Percentiles rank a stretch among this genome's conserved stretches.
Conservation (phyloP, 352 stramenopile genomes). For the Peronospora belbahrii region DNA sequence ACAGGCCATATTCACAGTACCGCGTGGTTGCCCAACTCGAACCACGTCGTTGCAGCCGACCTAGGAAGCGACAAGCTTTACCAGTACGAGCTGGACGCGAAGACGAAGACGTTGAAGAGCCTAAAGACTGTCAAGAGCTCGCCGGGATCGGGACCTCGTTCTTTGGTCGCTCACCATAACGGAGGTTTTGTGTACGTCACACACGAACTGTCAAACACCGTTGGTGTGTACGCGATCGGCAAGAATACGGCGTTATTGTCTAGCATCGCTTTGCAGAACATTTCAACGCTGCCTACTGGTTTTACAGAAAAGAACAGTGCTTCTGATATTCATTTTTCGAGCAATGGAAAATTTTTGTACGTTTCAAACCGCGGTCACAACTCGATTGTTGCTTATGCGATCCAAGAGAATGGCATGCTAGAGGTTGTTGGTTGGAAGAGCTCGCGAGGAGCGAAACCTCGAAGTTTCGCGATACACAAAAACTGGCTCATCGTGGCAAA, state of each 20-base stretch:
- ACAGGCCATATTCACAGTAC: constrained; percentile 47
- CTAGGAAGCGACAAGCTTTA: constrained; percentile 46
- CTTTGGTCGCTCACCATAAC: constrained; percentile 39
- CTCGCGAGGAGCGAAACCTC: constrained; percentile 33
- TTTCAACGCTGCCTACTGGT: constrained; percentile 34
- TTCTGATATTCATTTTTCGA: constrained; percentile 41
- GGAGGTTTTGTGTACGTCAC: constrained; percentile 38
- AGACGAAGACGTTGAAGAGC: constrained; percentile 23
- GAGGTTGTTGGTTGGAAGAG: constrained; percentile 21
- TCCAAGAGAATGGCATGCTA: constrained; percentile 24
- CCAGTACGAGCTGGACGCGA: constrained; percentile 34
- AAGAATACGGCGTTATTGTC: constrained; percentile 9
- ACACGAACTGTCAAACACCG: constrained; percentile 46
- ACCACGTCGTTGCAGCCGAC: constrained; percentile 29
- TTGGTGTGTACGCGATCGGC: constrained; percentile 40
- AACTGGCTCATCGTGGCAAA: constrained; percentile 46
- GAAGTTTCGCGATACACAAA: constrained; percentile 32
- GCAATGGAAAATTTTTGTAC: constrained; percentile 42
- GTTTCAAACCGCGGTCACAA: constrained; percentile 56
- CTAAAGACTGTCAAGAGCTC: constrained; percentile 9
- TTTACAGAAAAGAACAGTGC: constrained; percentile 19
- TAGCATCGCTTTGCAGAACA: constrained; percentile 23
- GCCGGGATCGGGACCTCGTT: constrained; percentile 36
- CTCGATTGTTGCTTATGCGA: constrained; percentile 42
- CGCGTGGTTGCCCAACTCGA: constrained; percentile 35